Conservation (phyloP, 2,329 filamentous ascomycete species). For the Podosphaera fusca region DNA sequence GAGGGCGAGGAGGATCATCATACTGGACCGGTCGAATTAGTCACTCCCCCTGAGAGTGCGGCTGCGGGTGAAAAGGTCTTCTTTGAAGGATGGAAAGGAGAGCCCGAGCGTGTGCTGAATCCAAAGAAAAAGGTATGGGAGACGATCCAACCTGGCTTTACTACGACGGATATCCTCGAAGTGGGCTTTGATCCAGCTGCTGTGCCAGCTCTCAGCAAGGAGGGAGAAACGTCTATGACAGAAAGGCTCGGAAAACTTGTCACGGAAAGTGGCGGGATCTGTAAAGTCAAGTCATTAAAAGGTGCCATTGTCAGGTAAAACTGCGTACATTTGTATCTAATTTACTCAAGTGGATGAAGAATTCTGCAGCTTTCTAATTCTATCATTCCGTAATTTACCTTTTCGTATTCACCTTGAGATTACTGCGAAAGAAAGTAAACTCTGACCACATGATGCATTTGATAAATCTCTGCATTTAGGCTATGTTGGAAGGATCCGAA, state of each 20-base stretch:
- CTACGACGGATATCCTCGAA: slow-evolving; percentile 57
- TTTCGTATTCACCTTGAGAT: too few relatives aligned
- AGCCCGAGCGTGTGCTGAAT: slow-evolving; percentile 83
- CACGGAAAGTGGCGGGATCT: slow-evolving; percentile 55
- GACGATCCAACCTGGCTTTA: slow-evolving; percentile 87
- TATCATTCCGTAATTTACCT: too few relatives aligned
- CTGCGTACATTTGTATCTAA: neutral
- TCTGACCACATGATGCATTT: too few relatives aligned
- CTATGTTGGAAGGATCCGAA: too few relatives aligned
- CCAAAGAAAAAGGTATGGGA: slow-evolving; percentile 99
- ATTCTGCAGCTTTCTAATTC: too few relatives aligned
- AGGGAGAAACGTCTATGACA: slow-evolving; percentile 25
- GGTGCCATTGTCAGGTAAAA: slow-evolving; percentile 58
- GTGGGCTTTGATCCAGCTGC: slow-evolving; percentile 66
- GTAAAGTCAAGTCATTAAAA: slow-evolving; percentile 62
- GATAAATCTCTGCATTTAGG: too few relatives aligned
- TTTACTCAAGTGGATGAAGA: too few relatives aligned
- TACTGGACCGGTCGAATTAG: slow-evolving; percentile 78
- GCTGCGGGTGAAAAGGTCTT: slow-evolving; percentile 70
- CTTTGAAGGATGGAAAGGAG: slow-evolving; percentile 86
- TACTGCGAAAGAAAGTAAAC: too few relatives aligned
- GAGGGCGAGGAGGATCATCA: slow-evolving; percentile 71
- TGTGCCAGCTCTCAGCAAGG: slow-evolving; percentile 55
- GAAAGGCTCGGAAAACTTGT: slow-evolving; percentile 37
- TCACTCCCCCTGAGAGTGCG: slow-evolving; percentile 54